phyloP scores from a whole-genome alignment of 2,329 filamentous ascomycete species.

The Phaeosphaeriaceae sp. region DNA sequence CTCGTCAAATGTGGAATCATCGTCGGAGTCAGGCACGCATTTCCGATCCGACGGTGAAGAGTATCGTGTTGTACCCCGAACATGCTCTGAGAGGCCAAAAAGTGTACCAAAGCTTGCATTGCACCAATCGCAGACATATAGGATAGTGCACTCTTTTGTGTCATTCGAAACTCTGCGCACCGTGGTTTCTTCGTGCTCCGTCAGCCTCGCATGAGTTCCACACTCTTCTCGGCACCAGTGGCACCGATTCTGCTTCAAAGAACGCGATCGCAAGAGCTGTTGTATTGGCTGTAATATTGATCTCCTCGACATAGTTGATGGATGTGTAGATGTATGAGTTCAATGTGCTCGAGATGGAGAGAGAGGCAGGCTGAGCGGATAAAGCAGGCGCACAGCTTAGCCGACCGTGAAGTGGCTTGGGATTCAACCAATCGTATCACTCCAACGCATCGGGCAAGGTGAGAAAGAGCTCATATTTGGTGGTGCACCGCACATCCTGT shows the following conservation, averaged over 20 bases:
- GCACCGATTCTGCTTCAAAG: neutral
- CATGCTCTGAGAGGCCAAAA: neutral
- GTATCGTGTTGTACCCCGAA: neutral
- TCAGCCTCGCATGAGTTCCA: neutral
- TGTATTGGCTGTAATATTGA: neutral
- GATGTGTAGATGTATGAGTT: neutral
- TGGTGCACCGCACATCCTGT: too few species aligned
- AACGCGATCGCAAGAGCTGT: neutral
- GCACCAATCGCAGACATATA: neutral
- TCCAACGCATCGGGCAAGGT: neutral
- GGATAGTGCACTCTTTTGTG: neutral
- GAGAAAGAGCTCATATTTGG: too few species aligned
- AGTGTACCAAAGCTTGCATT: neutral
- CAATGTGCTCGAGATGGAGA: neutral
- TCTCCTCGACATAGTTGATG: neutral
- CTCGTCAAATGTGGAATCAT: neutral
- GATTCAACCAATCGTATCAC: neutral
- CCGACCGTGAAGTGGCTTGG: neutral
- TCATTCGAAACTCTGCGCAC: neutral
- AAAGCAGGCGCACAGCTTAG: neutral
- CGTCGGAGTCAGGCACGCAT: neutral
- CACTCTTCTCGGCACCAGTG: neutral
- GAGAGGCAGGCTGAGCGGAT: neutral
- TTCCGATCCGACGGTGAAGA: neutral
- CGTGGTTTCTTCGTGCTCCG: neutral